Percentiles rank a stretch among this genome's conserved stretches.
Conservation (phyloP, 441 rosid genomes). For the Biscutella auriculata region DNA sequence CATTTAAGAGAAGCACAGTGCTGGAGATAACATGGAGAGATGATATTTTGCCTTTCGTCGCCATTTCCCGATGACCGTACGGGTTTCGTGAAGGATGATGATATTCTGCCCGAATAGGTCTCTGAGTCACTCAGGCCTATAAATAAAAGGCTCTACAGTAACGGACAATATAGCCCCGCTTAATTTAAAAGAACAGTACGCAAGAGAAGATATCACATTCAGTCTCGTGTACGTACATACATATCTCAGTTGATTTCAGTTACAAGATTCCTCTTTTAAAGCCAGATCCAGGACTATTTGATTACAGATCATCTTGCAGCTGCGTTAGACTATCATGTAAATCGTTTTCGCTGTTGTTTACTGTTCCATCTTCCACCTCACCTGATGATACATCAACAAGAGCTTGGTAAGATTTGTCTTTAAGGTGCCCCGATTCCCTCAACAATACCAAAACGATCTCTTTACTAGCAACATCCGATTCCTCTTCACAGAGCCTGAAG, state of each 20-base stretch:
- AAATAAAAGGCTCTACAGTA: no score
- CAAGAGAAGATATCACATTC: no score
- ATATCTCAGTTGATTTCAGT: background rate
- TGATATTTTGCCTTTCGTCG: slow-evolving; percentile 33
- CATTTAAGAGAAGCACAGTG: slow-evolving; percentile 87
- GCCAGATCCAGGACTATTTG: background rate
- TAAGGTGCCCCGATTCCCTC: slow-evolving; percentile 38
- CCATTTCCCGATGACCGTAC: slow-evolving; percentile 27
- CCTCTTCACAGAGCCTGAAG: slow-evolving; percentile 42
- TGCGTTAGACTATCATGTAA: slow-evolving; percentile 6
- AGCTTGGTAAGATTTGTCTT: slow-evolving; percentile 36
- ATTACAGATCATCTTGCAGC: slow-evolving; percentile 19
- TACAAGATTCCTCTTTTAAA: background rate
- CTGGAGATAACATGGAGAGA: slow-evolving; percentile 65
- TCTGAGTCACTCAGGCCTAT: background rate
- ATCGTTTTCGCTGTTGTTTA: background rate
- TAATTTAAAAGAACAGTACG: background rate
- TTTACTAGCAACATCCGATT: slow-evolving; percentile 20
- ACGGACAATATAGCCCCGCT: background rate
- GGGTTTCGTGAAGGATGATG: background rate
- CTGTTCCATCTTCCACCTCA: slow-evolving; percentile 15
- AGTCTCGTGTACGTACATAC: background rate
- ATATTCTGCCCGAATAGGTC: no score
- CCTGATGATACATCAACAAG: slow-evolving; percentile 28
- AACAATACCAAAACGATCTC: slow-evolving; percentile 27